Evolutionary conservation across 257 asterid genomes (phyloP).

Genomic region (Verbascum thapsus): DNA sequence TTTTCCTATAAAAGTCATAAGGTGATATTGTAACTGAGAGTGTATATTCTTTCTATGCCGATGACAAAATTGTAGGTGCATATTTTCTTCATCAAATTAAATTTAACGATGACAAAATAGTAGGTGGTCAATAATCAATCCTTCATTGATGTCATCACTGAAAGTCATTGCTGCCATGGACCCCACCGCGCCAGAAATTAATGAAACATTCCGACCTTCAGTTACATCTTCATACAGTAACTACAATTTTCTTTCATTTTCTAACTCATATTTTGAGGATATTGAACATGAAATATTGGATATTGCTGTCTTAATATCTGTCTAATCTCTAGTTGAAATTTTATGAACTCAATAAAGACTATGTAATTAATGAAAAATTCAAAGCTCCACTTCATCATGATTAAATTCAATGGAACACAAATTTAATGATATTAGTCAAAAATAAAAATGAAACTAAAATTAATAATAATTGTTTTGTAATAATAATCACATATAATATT

Average conservation of each 20-base stretch:
- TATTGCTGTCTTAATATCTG: constrained; percentile 18
- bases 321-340: constrained; percentile 15
- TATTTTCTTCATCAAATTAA: not conserved
- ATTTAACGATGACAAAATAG: not conserved
- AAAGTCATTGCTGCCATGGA: not conserved
- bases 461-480: not conserved
- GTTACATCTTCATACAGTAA: constrained; percentile 15
- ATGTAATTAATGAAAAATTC: not conserved
- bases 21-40: too few species aligned
- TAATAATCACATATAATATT: not conserved
- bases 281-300: not conserved
- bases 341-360: constrained; percentile 19
- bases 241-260: constrained; percentile 4
- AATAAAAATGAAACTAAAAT: not conserved
- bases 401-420: not conserved
- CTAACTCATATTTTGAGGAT: not conserved
- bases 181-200: not conserved
- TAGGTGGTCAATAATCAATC: not conserved
- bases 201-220: not conserved
- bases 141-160: not conserved
- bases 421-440: too few species aligned
- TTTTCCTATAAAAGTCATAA: too few species aligned
- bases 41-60: too few species aligned
- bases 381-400: not conserved
- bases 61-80: too few species aligned